Evolutionary conservation across 371 early-diverging fungal species (phyloP).

Genomic region (Apophysomyces elegans): DNA sequence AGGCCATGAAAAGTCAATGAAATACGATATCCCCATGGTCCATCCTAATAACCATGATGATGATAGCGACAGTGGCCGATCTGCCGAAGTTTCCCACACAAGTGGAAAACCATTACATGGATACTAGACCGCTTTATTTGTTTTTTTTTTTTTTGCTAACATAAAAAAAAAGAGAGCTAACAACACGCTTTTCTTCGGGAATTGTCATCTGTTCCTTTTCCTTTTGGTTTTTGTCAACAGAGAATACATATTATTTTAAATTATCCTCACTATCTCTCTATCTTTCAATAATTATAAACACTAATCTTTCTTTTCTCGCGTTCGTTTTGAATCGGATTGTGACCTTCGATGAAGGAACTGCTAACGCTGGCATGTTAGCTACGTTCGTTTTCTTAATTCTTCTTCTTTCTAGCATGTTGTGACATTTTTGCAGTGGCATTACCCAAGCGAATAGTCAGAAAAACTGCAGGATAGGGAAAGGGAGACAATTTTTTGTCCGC

Average conservation of each 20-base stretch:
- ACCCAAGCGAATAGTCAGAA: no score
- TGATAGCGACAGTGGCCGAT: constrained; percentile 17
- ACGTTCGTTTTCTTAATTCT: no score
- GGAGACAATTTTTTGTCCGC: no score
- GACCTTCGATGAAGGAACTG: no score
- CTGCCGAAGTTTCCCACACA: constrained; percentile 19
- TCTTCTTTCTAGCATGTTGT: no score
- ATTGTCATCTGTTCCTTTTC: not conserved
- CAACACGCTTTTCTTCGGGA: no score
- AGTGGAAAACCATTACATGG: constrained; percentile 21
- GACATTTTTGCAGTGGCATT: no score
- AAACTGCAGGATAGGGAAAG: no score
- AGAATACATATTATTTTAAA: constrained; percentile 1
- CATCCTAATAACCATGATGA: constrained; percentile 11
- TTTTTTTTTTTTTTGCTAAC: not conserved
- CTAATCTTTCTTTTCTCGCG: not conserved
- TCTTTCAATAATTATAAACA: constrained; percentile 1
- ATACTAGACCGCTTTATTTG: not conserved
- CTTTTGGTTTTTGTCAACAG: constrained; percentile 1
- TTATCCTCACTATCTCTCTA: not conserved
- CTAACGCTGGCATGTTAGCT: no score
- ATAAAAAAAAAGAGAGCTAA: no score
- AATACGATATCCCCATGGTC: constrained; percentile 14
- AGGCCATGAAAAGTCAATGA: constrained; percentile 9
- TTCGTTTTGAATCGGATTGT: not conserved